Base-by-base conservation (phyloP, 2,329 filamentous ascomycete genomes). In the Fusarium austroafricanum region DNA sequence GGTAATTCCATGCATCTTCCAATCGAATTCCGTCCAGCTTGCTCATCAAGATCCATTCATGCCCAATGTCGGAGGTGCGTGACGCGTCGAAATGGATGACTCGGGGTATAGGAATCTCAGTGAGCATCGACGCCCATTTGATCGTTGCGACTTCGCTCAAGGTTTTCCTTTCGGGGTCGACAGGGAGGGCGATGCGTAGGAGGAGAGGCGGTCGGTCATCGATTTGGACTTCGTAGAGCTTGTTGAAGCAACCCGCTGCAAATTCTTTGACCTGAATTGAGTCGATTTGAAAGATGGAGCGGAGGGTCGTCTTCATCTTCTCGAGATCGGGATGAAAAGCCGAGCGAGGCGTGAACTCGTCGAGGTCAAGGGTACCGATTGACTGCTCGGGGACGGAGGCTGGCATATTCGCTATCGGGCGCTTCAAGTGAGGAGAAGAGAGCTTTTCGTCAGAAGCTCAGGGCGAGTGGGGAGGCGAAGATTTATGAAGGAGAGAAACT, bases 11-110 rank as follows among this genome's bases (percentile, higher is more conserved):
- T 64, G 20, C 74, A 71, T 37, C 71, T 2, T 73, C 54, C 55
- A 82, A 73, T 8, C 62, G 71, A 4, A 29, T 61, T 1, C 77
- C 79, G 1, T 51, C 43, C 18, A 80, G 50, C 21, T 66, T 71
- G 12, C 72, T 72, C 76, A 82, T 79, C 11, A 81, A 50, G 17
- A 82, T 81, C 79, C 79, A 83, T 68, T 82, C 79, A 17, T 77
- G 80, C 0, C 77, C 77, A 29, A 82, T 68, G 5, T 74, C 59
- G 20, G 79, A 80, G 2, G 75, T 45, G 14, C 55, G 60, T 10
- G 61, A 73, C 26, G 73, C 68, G 29, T 79, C 74, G 45, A 73
- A 80, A 2, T 65, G 72, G 40, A 79, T 23, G 6, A 82, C 71
- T 5, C 68, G 23, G 2, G 80, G 75, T 2, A 81, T 73, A 0